Evolutionary conservation across 2,329 filamentous ascomycete species (phyloP), one percentile per base, ranked within the genome.

Genomic region (Penicillium sp.): DNA sequence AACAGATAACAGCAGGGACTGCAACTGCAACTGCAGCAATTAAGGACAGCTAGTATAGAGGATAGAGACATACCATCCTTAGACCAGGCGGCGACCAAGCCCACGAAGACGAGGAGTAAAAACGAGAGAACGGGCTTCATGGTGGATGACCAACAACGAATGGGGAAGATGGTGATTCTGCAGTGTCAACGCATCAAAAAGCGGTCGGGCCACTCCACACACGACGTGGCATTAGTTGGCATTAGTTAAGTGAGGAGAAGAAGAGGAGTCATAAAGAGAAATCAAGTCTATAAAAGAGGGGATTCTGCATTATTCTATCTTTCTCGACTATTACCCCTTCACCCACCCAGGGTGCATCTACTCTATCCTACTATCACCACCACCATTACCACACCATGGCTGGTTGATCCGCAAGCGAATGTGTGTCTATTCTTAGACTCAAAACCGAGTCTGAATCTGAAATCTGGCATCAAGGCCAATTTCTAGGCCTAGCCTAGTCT

Each of bases 21-120:
- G 9, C 14, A 48, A 14, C 18, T 21, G 19, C 14, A n/a, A n/a
- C n/a, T n/a, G n/a, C n/a, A n/a, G n/a, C 1, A 31, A 14, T 36
- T 24, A 13, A 49, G 5, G 21, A 26, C 16, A 21, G 33, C 4
- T 0, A 37, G 4, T 9, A 26, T 21, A 39, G 50, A 23, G 24
- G 14, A 51, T 37, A 47, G 16, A 72, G 79, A 64, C 75, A n/a
- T 29, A 89, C 90, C 90, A 83, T 96, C 91, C 76, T 94, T 94
- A 53, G 85, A 86, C 91, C 92, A 96, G 43, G 90, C 90, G 46
- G 86, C 83, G 55, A 84, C 84, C 58, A 92, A 75, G 34, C 86
- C 83, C 64, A 88, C 76, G 77, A 85, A 84, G 73, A 90, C 76
- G 56, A 93, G 82, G 73, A 90, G 81, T 63, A 93, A 68, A 49